Base-by-base conservation (phyloP, 2,329 filamentous ascomycete genomes). In the Xylariaceae sp. region DNA sequence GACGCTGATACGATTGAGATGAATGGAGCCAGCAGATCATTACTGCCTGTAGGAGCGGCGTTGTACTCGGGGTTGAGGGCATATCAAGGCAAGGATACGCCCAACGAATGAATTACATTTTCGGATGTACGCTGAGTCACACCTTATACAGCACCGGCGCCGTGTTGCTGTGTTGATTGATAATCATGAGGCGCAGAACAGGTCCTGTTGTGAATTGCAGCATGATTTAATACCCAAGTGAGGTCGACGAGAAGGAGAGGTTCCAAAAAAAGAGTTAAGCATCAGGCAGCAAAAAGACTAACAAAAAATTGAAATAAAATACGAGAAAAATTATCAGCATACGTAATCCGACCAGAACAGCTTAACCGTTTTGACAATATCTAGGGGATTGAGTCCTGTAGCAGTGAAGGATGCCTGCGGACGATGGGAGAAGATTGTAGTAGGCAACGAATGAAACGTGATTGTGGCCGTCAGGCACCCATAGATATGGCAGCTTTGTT, bases 401-500 rank as follows among this genome's bases (percentile, higher is more conserved):
- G 11, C 11, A 45, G 13, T n/a, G n/a, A 15, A 6, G 11, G 42
- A 45, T 45, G 9, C 42, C 42, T 45, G 5, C 13, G 11, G 37
- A 42, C 9, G 8, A 42, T 13, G 9, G 37, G 42, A 45, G 42
- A 45, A 13, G 10, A 45, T 15, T 13, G 42, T 45, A 30, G 23
- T 15, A 45, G 18, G n/a, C 34, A 47, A 48, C 34, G 37, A 51
- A 45, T 47, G 50, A 23, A 35, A 42, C 34, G n/a, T n/a, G 34
- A 53, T 30, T 15, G 11, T 37, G n/a, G 11, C 55, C 9, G 55
- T 63, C 57, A 63, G 62, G 62, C 59, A 63, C 34, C 62, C 51
- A 63, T 52, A 50, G 11, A 49, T 37, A 49, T 53, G 30, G 23
- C 42, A 44, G 11, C 49, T 51, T 45, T 10, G 23, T 51, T 35